These are phyloP conservation scores for Coniochaeta ligniaria DNA, from an alignment of 2,329 filamentous ascomycete species.

Conservation along the genomic window DNA sequence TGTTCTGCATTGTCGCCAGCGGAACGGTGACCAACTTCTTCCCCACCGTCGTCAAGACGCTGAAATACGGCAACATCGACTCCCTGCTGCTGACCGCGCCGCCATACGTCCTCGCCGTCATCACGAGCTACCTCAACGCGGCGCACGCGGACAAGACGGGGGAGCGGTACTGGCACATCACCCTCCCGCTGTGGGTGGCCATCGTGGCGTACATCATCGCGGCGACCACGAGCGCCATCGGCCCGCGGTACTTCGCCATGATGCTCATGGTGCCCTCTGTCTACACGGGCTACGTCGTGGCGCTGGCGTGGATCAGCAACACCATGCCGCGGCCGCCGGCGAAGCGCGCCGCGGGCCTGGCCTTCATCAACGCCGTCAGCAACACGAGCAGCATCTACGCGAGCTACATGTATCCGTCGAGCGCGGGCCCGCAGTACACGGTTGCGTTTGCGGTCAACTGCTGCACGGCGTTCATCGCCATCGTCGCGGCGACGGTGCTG, in stretches of 20 bases:
- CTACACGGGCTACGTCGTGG: slow-evolving; percentile 61
- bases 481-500: slow-evolving; percentile 55
- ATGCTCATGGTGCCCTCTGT: slow-evolving; percentile 63
- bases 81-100: slow-evolving; percentile 59
- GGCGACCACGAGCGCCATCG: slow-evolving; percentile 52
- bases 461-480: slow-evolving; percentile 54
- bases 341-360: slow-evolving; percentile 63
- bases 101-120: slow-evolving; percentile 55
- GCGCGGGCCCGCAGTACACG: slow-evolving; percentile 32
- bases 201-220: slow-evolving; percentile 61
- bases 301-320: slow-evolving; percentile 68
- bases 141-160: slow-evolving; percentile 66
- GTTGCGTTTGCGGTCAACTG: slow-evolving; percentile 64
- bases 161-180: slow-evolving; percentile 64
- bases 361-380: slow-evolving; percentile 67
- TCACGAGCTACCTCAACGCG: slow-evolving; percentile 57
- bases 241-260: slow-evolving; percentile 61
- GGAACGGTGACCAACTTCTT: slow-evolving; percentile 63
- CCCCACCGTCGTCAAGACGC: slow-evolving; percentile 61
- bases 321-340: slow-evolving; percentile 68
- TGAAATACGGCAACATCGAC: slow-evolving; percentile 53
- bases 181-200: slow-evolving; percentile 52
- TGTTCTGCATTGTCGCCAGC: slow-evolving; percentile 47
- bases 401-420: slow-evolving; percentile 61
- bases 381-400: slow-evolving; percentile 67